Conservation (phyloP, 139 green algal genomes). For the Haematococcus sp. region DNA sequence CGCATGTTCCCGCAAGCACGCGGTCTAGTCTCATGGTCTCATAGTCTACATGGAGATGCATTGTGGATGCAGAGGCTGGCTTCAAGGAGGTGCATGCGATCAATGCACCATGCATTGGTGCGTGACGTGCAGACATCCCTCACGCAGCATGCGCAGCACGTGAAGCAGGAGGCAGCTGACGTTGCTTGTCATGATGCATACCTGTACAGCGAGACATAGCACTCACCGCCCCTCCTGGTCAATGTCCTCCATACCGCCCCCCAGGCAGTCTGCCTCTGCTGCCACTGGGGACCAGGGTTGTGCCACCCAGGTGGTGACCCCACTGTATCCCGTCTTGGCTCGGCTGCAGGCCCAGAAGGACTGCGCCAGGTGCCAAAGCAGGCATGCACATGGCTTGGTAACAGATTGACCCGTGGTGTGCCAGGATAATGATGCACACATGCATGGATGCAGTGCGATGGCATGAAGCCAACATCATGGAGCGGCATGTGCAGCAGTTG, state of each 20-base stretch:
- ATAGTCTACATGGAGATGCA: no score
- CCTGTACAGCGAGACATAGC: no score
- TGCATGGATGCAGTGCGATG: not conserved
- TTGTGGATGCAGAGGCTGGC: no score
- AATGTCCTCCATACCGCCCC: constrained; percentile 26
- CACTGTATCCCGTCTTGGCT: constrained; percentile 1
- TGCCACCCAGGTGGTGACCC: constrained; percentile 36
- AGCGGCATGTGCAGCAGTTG: not conserved
- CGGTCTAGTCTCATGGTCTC: no score
- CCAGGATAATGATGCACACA: no score
- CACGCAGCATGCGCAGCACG: no score
- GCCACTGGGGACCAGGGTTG: constrained; percentile 21
- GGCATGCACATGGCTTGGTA: not conserved
- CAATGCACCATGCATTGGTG: no score
- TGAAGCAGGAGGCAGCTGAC: no score
- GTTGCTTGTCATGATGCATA: not conserved
- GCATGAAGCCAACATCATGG: not conserved
- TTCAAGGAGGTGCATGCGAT: no score
- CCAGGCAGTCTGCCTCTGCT: constrained; percentile 37
- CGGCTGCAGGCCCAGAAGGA: constrained; percentile 33
- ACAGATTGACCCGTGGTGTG: not conserved
- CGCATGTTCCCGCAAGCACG: no score
- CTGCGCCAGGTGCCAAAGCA: constrained; percentile 8
- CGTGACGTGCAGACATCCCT: no score
- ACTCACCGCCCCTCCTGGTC: constrained; percentile 48